Evolutionary conservation across 352 stramenopile genomes (phyloP).

Genomic region (Pythium scleroteichum): DNA sequence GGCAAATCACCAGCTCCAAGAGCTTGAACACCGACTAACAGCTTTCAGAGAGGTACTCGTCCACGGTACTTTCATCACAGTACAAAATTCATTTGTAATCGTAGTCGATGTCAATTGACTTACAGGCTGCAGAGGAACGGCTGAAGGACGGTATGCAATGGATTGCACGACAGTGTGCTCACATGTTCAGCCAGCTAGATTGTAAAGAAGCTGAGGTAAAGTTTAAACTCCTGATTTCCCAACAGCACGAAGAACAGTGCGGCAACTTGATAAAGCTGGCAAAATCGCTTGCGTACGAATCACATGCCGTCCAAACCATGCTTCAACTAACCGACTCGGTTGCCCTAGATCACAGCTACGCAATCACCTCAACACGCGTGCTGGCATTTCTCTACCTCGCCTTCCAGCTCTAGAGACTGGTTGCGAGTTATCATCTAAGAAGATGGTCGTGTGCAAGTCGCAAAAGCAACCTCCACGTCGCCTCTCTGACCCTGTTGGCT

Average conservation of each 20-base stretch:
- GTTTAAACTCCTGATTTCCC: conserved; percentile 34
- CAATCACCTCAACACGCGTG: not conserved
- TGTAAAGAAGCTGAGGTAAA: conserved; percentile 53
- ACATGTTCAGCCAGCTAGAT: conserved; percentile 63
- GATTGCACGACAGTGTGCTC: conserved; percentile 58
- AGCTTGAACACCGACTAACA: conserved; percentile 19
- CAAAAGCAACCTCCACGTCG: not conserved
- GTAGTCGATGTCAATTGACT: too few species aligned
- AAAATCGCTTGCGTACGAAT: conserved; percentile 7
- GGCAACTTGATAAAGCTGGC: conserved; percentile 7
- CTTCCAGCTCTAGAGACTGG: conserved; percentile 4
- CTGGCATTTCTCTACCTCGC: not conserved
- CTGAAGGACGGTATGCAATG: conserved; percentile 51
- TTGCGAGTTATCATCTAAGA: too few species aligned
- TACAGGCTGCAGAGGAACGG: conserved; percentile 37
- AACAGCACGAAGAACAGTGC: conserved; percentile 35
- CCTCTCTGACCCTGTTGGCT: conserved; percentile 9
- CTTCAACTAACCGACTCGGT: too few species aligned
- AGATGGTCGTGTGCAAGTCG: not conserved
- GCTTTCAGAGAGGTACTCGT: conserved; percentile 14
- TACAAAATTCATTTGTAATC: not conserved
- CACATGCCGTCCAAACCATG: not conserved
- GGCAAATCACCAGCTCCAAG: conserved; percentile 18
- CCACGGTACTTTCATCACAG: not conserved
- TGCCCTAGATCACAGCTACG: conserved; percentile 5